A percentile compares a stretch with the other conserved stretches of the same genome.
These are phyloP conservation scores for Gonapodya prolifera DNA, from an alignment of 192 early-diverging fungal species.

Conservation along the genomic window DNA sequence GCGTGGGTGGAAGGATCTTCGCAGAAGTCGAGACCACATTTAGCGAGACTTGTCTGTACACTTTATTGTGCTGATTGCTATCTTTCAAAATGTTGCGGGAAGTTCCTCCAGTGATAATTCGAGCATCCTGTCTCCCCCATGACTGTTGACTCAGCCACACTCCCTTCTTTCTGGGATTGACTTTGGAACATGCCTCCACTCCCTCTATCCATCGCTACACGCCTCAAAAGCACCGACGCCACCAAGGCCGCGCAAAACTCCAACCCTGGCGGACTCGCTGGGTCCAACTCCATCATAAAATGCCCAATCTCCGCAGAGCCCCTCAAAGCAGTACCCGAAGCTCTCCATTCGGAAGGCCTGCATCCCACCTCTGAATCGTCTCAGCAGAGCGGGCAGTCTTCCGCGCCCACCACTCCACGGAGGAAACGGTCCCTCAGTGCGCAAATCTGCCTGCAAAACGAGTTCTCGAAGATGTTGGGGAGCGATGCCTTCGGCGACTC, in stretches of 20 bases:
- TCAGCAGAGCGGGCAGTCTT: not conserved
- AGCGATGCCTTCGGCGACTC: not conserved
- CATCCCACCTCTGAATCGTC: not conserved
- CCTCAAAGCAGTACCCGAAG: not conserved
- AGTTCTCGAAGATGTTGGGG: not conserved
- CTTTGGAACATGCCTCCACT: not conserved
- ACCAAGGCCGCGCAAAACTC: no score
- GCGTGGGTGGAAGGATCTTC: not conserved
- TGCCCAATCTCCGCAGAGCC: no score
- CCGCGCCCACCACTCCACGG: not conserved
- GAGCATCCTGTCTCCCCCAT: no score
- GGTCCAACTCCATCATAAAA: no score
- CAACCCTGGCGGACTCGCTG: no score
- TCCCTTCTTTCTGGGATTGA: not conserved
- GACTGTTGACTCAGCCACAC: not conserved
- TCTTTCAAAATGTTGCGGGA: no score
- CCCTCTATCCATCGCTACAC: not conserved
- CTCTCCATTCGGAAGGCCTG: not conserved
- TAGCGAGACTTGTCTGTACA: not conserved
- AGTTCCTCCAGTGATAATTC: no score
- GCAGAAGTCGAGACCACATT: not conserved
- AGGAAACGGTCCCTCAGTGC: not conserved
- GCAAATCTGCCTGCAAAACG: not conserved
- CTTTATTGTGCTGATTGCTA: no score
- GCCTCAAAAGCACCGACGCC: not conserved